A percentile compares a stretch with the other conserved stretches of the same genome.
Evolutionary conservation across 2,329 filamentous ascomycete genomes (phyloP).

Genomic region (Aspergillus niger): DNA sequence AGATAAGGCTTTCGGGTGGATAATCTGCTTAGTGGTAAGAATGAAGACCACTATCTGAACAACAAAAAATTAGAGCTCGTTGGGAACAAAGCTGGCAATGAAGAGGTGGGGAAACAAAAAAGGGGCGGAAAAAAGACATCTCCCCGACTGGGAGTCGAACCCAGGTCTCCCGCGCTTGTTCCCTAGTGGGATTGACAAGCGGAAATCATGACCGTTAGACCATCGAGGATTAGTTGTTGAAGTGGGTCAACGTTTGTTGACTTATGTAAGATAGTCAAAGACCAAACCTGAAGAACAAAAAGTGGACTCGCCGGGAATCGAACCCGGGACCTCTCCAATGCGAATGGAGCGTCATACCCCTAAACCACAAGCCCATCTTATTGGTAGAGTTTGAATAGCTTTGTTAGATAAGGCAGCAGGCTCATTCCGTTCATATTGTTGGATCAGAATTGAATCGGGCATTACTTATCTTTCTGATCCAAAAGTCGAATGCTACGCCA

Average conservation of each 20-base stretch:
- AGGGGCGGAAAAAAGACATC: not conserved
- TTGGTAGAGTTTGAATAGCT: not conserved
- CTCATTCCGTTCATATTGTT: too few species aligned
- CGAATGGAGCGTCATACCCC: constrained; percentile 17
- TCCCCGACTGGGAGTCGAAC: constrained; percentile 12
- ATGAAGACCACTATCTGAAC: too few species aligned
- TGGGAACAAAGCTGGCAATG: too few species aligned
- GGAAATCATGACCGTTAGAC: constrained; percentile 13
- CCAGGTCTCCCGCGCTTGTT: constrained; percentile 13
- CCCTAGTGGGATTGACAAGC: not conserved
- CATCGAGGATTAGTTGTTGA: not conserved
- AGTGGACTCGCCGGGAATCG: constrained; percentile 16
- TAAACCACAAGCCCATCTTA: constrained; percentile 16
- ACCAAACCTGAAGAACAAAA: too few species aligned
- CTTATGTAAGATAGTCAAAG: too few species aligned
- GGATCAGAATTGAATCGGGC: too few species aligned
- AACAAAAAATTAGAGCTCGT: too few species aligned
- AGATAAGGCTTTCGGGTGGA: too few species aligned
- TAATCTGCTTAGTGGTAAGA: too few species aligned
- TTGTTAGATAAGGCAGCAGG: not conserved
- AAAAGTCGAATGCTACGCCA: too few species aligned
- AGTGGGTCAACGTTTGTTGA: fast-evolving
- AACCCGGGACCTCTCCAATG: constrained; percentile 17
- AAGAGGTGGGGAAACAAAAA: too few species aligned
- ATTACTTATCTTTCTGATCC: too few species aligned